Percentiles rank a stretch among this genome's conserved stretches.
phyloP scores from a whole-genome alignment of 2,329 filamentous ascomycete genomes.

The Pyricularia pennisetigena region DNA sequence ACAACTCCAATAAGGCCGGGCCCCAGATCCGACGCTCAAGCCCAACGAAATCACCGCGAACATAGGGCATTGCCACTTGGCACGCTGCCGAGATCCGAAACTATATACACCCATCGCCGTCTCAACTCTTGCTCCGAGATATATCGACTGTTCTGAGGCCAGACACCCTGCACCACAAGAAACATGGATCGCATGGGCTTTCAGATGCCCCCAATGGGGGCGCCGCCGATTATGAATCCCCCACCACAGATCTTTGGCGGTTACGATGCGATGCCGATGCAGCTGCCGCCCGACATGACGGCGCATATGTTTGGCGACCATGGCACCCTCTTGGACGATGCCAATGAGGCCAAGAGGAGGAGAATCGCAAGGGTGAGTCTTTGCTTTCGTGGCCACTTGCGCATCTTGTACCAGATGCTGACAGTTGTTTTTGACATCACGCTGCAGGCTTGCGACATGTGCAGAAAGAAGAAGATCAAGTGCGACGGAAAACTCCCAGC shows the following conservation, averaged over 20 bases:
- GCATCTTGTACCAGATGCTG: background rate
- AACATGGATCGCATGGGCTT: constrained; percentile 46
- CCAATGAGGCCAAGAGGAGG: constrained; percentile 77
- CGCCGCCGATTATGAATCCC: constrained; percentile 54
- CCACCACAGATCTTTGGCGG: constrained; percentile 60
- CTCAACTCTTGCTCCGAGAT: background rate
- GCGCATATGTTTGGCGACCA: constrained; percentile 49
- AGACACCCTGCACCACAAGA: background rate
- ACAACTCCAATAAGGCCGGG: background rate
- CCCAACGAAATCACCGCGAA: background rate
- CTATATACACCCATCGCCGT: background rate
- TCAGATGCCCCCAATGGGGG: constrained; percentile 44
- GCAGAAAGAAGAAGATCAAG: constrained; percentile 94
- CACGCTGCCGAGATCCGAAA: background rate
- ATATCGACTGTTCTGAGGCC: background rate
- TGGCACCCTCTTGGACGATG: constrained; percentile 48
- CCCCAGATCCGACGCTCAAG: background rate
- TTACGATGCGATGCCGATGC: constrained; percentile 48
- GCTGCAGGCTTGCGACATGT: constrained; percentile 83
- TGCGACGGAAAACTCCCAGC: constrained; percentile 93
- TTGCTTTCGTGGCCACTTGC: background rate
- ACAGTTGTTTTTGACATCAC: constrained; percentile 8
- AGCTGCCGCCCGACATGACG: constrained; percentile 44
- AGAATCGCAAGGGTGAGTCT: constrained; percentile 72
- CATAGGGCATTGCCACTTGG: background rate